These are phyloP conservation scores for Macrotyloma uniflorum DNA, from an alignment of 306 rosid genomes.

Conservation along the genomic window DNA sequence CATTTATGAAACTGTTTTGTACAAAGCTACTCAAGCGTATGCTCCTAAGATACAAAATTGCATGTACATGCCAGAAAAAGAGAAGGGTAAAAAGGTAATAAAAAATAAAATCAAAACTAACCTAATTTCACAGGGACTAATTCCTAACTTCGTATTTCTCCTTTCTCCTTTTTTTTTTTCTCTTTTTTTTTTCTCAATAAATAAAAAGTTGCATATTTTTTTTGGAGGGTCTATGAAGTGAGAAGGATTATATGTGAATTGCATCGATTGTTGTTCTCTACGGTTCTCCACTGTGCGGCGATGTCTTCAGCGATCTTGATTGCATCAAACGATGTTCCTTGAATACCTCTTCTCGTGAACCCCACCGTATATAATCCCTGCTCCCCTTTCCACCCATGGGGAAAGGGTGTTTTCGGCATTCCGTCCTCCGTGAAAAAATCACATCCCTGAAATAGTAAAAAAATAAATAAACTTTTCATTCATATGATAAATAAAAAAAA, in stretches of 20 bases:
- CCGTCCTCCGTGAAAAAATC: slow-evolving; percentile 80
- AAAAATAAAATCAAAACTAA: background rate
- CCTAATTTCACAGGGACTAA: background rate
- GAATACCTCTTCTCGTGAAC: slow-evolving; percentile 79
- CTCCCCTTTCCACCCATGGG: slow-evolving; percentile 85
- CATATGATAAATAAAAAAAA: background rate
- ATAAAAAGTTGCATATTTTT: background rate
- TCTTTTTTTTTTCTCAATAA: background rate
- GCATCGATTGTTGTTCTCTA: slow-evolving; percentile 37
- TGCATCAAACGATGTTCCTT: slow-evolving; percentile 80
- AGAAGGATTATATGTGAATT: slow-evolving; percentile 57
- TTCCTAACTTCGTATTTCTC: slow-evolving; percentile 30
- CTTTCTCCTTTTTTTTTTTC: background rate
- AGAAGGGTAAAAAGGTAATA: background rate
- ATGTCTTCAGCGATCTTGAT: slow-evolving; percentile 66
- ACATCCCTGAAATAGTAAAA: slow-evolving; percentile 42
- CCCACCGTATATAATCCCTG: slow-evolving; percentile 89
- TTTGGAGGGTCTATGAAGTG: slow-evolving; percentile 15
- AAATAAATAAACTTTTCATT: background rate
- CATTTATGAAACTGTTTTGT: slow-evolving; percentile 47
- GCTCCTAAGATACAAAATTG: slow-evolving; percentile 56
- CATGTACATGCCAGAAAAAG: slow-evolving; percentile 29
- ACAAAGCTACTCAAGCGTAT: slow-evolving; percentile 41
- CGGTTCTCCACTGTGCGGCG: slow-evolving; percentile 57
- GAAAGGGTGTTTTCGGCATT: slow-evolving; percentile 87